phyloP scores from a whole-genome alignment of 306 rosid species.

The Coriaria nepalensis region DNA sequence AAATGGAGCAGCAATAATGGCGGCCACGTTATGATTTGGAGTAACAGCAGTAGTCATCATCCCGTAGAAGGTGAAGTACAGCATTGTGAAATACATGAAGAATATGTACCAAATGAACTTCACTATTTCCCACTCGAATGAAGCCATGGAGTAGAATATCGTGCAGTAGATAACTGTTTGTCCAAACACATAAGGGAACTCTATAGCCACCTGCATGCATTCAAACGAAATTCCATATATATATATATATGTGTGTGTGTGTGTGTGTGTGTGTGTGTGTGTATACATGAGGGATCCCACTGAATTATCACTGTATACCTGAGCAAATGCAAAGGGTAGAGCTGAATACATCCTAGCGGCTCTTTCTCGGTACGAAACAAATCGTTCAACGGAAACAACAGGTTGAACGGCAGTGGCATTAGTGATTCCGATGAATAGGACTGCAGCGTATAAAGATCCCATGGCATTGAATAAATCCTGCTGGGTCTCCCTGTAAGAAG shows the following conservation, averaged over 20 bases:
- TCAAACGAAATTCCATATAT: too few relatives aligned
- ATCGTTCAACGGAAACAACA: conserved; percentile 87
- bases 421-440: conserved; percentile 80
- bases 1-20: conserved; percentile 90
- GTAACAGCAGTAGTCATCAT: conserved; percentile 99
- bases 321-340: conserved; percentile 89
- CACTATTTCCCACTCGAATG: conserved; percentile 63
- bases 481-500: conserved; percentile 57
- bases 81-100: conserved; percentile 90
- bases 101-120: conserved; percentile 85
- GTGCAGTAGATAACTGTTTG: conserved; percentile 71
- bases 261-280: too few relatives aligned
- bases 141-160: conserved; percentile 76
- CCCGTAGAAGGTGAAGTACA: conserved; percentile 93
- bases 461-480: conserved; percentile 84
- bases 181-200: conserved; percentile 87
- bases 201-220: conserved; percentile 22
- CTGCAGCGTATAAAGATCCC: conserved; percentile 91
- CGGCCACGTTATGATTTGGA: conserved; percentile 90
- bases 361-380: conserved; percentile 90
- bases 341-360: conserved; percentile 97
- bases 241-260: too few relatives aligned
- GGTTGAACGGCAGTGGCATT: conserved; percentile 94
- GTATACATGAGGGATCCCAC: too few relatives aligned
- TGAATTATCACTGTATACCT: conserved; percentile 26